Evolutionary conservation across 768 basidiomycete species (phyloP).

Genomic region (Mycena olivaceomarginata): DNA sequence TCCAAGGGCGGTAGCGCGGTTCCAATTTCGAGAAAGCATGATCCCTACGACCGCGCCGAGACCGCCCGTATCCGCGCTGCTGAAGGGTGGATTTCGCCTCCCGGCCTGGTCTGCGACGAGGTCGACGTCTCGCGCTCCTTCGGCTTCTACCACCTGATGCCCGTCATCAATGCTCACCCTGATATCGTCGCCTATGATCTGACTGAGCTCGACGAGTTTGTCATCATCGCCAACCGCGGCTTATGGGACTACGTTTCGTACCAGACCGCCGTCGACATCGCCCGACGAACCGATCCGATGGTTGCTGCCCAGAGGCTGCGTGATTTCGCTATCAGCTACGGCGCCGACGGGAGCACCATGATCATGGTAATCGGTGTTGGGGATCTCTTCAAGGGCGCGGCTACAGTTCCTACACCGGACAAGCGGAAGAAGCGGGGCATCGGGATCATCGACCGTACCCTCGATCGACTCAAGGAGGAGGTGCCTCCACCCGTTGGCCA

Average conservation of each 20-base stretch:
- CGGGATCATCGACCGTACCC: constrained; percentile 73
- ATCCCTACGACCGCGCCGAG: constrained; percentile 92
- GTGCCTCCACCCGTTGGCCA: constrained; percentile 91
- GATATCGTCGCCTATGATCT: constrained; percentile 83
- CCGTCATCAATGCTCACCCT: constrained; percentile 93
- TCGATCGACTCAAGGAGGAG: constrained; percentile 83
- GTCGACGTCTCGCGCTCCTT: constrained; percentile 95
- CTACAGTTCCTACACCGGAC: constrained; percentile 35
- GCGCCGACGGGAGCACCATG: constrained; percentile 95
- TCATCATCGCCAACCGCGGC: constrained; percentile 95
- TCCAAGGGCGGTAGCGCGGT: constrained; percentile 86
- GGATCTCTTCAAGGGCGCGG: constrained; percentile 77
- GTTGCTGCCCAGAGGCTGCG: constrained; percentile 97
- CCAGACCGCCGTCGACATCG: constrained; percentile 98
- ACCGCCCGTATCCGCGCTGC: constrained; percentile 90
- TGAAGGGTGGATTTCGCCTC: constrained; percentile 96
- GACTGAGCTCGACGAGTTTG: constrained; percentile 92
- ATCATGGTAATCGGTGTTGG: constrained; percentile 96
- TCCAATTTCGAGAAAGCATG: constrained; percentile 87
- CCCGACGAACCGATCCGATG: constrained; percentile 75
- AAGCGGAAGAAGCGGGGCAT: constrained; percentile 55
- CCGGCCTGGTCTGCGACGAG: constrained; percentile 94
- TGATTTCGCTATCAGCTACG: constrained; percentile 98
- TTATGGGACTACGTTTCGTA: constrained; percentile 96
- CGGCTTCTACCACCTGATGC: constrained; percentile 93